These are phyloP conservation scores for Solanum hybrid DNA, from an alignment of 305 asterid genomes.

Conservation along the genomic window DNA sequence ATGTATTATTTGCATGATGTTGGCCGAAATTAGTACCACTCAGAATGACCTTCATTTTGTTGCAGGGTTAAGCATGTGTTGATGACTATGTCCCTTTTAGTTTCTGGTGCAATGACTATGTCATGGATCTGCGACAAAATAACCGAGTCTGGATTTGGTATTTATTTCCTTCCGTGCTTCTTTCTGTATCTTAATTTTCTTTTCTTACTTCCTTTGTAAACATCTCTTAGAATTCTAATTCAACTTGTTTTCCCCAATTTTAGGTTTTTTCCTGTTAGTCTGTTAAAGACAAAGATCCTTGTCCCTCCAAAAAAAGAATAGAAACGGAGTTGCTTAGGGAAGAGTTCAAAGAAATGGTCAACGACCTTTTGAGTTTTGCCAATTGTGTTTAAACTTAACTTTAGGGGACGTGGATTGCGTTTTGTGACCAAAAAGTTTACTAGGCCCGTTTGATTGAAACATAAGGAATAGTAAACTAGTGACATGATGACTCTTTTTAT, in stretches of 20 bases:
- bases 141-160: constrained; percentile 95
- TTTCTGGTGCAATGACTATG: constrained; percentile 93
- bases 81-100: constrained; percentile 67
- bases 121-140: constrained; percentile 93
- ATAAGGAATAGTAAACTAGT: neutral
- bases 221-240: neutral
- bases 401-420: neutral
- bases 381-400: neutral
- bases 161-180: neutral
- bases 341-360: neutral
- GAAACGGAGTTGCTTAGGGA: neutral
- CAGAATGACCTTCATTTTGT: neutral
- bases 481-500: neutral
- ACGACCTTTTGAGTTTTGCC: neutral
- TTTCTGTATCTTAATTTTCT: neutral
- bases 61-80: constrained; percentile 84
- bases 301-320: neutral
- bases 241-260: neutral
- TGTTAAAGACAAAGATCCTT: neutral
- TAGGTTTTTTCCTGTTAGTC: neutral
- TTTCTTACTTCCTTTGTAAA: neutral
- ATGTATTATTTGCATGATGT: neutral
- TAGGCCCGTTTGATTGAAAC: neutral
- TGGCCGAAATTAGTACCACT: neutral
- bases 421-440: neutral